Percentiles rank a stretch among this genome's conserved stretches.
phyloP scores from a whole-genome alignment of 2,329 filamentous ascomycete genomes.

The Blumeria graminis region DNA sequence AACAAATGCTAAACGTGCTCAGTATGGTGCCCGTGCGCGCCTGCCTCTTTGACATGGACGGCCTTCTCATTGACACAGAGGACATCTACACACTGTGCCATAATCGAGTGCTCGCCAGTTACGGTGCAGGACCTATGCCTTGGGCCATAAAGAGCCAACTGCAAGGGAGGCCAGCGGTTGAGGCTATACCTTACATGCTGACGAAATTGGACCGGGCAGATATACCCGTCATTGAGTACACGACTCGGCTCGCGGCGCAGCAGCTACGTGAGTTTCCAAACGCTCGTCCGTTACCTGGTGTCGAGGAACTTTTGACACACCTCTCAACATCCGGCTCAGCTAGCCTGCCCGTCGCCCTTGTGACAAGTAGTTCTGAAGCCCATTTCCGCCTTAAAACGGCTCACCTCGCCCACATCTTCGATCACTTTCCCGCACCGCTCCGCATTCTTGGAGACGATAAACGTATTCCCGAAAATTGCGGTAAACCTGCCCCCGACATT shows the following conservation, averaged over 20 bases:
- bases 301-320: slow-evolving; percentile 38
- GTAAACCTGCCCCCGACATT: slow-evolving; percentile 87
- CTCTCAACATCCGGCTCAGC: slow-evolving; percentile 19
- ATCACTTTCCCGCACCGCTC: slow-evolving; percentile 39
- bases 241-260: slow-evolving; percentile 29
- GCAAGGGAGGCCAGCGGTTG: slow-evolving; percentile 12
- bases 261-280: slow-evolving; percentile 50
- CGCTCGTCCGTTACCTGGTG: slow-evolving; percentile 54
- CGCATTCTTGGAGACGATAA: slow-evolving; percentile 65
- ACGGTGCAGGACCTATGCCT: no score
- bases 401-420: slow-evolving; percentile 32
- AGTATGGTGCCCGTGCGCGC: no score
- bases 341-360: slow-evolving; percentile 54
- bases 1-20: no score
- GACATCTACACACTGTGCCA: no score
- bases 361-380: slow-evolving; percentile 36
- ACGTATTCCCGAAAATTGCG: slow-evolving; percentile 50
- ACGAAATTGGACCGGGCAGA: slow-evolving; percentile 34
- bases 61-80: no score
- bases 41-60: no score
- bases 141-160: slow-evolving; percentile 25
- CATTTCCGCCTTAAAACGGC: slow-evolving; percentile 16
- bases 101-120: no score
- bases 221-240: slow-evolving; percentile 39
- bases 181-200: slow-evolving; percentile 36